Evolutionary conservation across 2,329 filamentous ascomycete genomes (phyloP), one percentile per base, ranked within the genome.

Genomic region (Colletotrichum sp.): DNA sequence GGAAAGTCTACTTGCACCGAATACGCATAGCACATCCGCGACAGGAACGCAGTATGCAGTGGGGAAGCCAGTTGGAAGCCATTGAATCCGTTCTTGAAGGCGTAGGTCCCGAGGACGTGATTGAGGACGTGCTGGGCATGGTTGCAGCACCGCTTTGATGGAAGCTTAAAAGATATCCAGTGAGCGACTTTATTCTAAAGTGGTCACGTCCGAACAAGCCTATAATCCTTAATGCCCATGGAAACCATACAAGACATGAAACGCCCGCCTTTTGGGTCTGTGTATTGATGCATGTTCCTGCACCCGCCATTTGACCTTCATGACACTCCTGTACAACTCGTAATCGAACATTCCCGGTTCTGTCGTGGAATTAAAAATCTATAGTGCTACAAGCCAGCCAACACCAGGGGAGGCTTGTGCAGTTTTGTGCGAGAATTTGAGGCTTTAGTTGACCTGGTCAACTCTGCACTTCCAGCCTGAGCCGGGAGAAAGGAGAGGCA

Each of bases 391-490:
- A 69, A 62, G 62, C 62, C 74, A 72, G 55, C 64, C 66, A 69
- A 69, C 11, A 31, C 64, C 67, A 74, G 36, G 51, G 57, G 63
- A 63, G 72, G 43, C 69, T 36, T 36, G 57, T 29, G 21, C 68
- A 63, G 65, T 31, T 9, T 38, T 18, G 36, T 21, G 31, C 55
- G 36, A 59, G 51, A 72, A 51, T 51, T 21, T 66, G 38, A 80
- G 43, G n/a, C 43, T 51, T 76, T 90, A 93, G 79, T 90, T 88
- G 75, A 97, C 86, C 86, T 98, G 89, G 78, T 91, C 93, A 78
- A 98, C 87, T 86, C 93, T 95, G 88, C 96, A 98, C 79, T 94
- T 87, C 96, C 96, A 98, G 76, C 96, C 96, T 29, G 95, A 97
- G 73, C 91, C 91, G 82, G 95, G 90, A 77, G 91, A 92, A 73